Base-by-base conservation (phyloP, 1,284 basidiomycete species). In the Microbotryum intermedium region DNA sequence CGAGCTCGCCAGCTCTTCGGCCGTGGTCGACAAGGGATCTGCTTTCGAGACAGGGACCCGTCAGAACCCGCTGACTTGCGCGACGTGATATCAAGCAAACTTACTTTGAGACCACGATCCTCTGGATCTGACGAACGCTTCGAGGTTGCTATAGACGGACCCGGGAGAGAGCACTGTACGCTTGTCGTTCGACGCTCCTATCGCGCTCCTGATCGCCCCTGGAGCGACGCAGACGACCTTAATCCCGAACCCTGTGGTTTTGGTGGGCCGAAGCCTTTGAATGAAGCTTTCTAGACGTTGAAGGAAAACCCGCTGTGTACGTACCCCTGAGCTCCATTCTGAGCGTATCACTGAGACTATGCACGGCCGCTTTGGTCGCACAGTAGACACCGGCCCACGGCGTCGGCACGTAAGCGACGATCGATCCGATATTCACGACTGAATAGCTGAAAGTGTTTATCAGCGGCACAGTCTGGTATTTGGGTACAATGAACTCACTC, bases 361-460 rank as follows among this genome's bases (percentile, higher is more conserved):
- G 52, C 4, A 53, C 52, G 5, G 52, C 52, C 1, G 52, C 52
- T 45, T 53, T 53, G 16, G 9, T 45, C 3, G 42, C 42, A 28
- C 42, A 45, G 25, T 30, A 54, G 4, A 59, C 21, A 6, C 43
- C n/a, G 29, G 44, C 34, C 57, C 50, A 48, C 2, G 55, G 45
- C 9, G 47, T 61, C 13, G 57, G 47, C 2, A 59, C 53, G 16
- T 60, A 60, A 9, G 50, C 61, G 8, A 61, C 59, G 26, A 61
- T 53, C 4, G 28, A 30, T 7, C 50, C 50, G 18, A 51, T 51
- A 18, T 51, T 51, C 30, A 51, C 29, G 34, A 58, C 55, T 57
- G 21, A n/a, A 11, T 7, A 21, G 8, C 16, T 11, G 11, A 21
- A 25, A 48, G 21, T n/a, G n/a, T n/a, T n/a, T n/a, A n/a, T n/a